Percentiles rank a stretch among this genome's conserved stretches.
Conservation (phyloP, 2,329 filamentous ascomycete genomes). For the Epichloe gansuensis region DNA sequence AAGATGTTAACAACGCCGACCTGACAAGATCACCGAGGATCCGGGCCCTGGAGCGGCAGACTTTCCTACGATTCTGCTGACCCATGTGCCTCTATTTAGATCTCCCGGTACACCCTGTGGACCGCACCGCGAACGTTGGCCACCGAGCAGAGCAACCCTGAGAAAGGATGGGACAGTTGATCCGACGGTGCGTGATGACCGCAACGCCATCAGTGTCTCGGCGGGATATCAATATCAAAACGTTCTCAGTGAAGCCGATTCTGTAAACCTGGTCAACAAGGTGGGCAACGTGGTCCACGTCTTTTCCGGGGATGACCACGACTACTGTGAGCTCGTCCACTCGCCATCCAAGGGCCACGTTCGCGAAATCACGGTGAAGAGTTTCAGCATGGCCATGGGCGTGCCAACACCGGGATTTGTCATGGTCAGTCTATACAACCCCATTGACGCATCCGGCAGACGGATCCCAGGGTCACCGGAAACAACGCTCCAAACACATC, state of each 20-base stretch:
- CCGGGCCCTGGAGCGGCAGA: constrained; percentile 38
- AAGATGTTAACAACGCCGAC: constrained; percentile 41
- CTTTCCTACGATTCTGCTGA: constrained; percentile 78
- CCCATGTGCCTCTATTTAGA: constrained; percentile 83
- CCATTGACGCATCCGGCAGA: constrained; percentile 51
- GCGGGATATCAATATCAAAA: constrained; percentile 95
- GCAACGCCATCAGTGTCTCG: constrained; percentile 66
- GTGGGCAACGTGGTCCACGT: constrained; percentile 74
- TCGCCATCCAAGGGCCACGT: constrained; percentile 52
- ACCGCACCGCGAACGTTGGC: constrained; percentile 71
- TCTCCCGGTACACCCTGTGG: constrained; percentile 77
- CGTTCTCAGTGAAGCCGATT: constrained; percentile 67
- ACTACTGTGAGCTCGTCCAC: constrained; percentile 88
- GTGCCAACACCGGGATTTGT: constrained; percentile 78
- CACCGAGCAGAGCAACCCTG: constrained; percentile 47
- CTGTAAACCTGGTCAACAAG: constrained; percentile 60
- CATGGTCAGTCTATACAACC: constrained; percentile 86
- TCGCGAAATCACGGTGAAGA: constrained; percentile 88
- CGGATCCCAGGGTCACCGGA: constrained; percentile 30
- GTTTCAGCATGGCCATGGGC: constrained; percentile 92
- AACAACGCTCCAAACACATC: constrained; percentile 69
- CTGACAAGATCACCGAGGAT: constrained; percentile 20
- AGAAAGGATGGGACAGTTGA: constrained; percentile 34
- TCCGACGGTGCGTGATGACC: constrained; percentile 25
- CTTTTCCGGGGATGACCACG: constrained; percentile 95